Percentiles rank a stretch among this genome's conserved stretches.
These are phyloP conservation scores for Skeletonema grethae DNA, from an alignment of 108 stramenopile genomes.

Conservation along the genomic window DNA sequence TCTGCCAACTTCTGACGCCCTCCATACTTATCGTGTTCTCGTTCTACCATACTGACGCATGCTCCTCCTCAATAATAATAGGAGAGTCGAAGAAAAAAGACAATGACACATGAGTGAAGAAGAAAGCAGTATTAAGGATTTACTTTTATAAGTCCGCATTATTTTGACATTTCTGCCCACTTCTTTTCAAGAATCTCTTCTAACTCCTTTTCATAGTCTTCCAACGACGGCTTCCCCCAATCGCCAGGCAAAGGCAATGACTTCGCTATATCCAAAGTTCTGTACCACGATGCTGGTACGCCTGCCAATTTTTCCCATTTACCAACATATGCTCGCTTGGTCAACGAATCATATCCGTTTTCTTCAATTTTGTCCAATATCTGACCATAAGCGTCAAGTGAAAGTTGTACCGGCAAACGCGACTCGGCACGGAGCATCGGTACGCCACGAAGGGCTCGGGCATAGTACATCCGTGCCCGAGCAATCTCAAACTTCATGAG, in stretches of 20 bases:
- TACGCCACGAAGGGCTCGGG: conserved; percentile 90
- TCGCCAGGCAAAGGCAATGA: conserved; percentile 79
- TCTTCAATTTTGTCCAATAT: conserved; percentile 95
- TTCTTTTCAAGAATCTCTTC: conserved; percentile 37
- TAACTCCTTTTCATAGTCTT: conserved; percentile 46
- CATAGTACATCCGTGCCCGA: conserved; percentile 93
- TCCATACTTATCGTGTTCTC: too few species aligned
- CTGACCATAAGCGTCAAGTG: conserved; percentile 91
- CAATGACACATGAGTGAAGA: too few species aligned
- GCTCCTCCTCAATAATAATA: too few species aligned
- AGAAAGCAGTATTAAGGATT: too few species aligned
- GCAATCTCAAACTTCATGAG: conserved; percentile 96
- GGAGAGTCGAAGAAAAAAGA: too few species aligned
- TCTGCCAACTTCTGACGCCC: too few species aligned
- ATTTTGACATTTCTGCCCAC: conserved; percentile 14
- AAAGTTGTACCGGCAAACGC: conserved; percentile 89
- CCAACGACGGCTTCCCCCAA: conserved; percentile 40
- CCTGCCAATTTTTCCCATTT: conserved; percentile 96
- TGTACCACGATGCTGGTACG: conserved; percentile 92
- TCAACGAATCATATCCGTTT: conserved; percentile 94
- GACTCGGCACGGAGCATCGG: conserved; percentile 90
- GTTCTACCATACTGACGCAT: too few species aligned
- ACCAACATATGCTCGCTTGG: conserved; percentile 92
- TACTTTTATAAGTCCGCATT: neutral
- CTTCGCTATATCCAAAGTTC: conserved; percentile 81